Base-by-base conservation (phyloP, 139 green algal genomes). In the Desmodesmus armatus region DNA sequence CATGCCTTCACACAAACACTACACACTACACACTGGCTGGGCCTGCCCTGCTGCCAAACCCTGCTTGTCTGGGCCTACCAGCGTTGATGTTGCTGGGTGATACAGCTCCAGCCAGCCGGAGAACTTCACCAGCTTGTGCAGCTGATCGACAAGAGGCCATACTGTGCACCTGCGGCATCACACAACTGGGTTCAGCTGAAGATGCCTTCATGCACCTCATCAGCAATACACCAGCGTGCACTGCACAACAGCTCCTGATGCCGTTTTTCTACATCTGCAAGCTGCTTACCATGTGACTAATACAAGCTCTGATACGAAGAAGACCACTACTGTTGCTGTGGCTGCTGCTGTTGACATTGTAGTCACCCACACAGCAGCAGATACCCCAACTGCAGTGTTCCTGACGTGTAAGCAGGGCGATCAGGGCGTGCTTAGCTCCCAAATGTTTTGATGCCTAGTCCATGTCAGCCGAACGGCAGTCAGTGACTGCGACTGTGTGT, bases 81-180 rank as follows among this genome's bases (percentile, higher is more conserved):
- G 72, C 37, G 92, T 94, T n/a, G 82, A 90, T 35, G 89, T 62
- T 0, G 75, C 51, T 5, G 92, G 15, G n/a, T 60, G 85, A 53
- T 91, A 93, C 2, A 86, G 62, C 47, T 84, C 21, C 39, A 80
- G 21, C 83, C 85, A 90, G 19, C 74, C 78, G 17, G 25, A 17
- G 5, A 80, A 75, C 21, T 43, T 82, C 2, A 21, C 3, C 3
- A 91, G 73, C 60, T 69, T 9, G 23, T 39, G 25, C 33, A 88
- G 47, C 47, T 90, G 35, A 13, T 41, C 25, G 0, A 72, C 77
- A 27, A 93, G 81, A 6, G 88, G 88, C 90, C 88, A 91, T 23
- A 93, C 43, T 1, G 90, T 75, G 55, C 86, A 85, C 53, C 49
- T 80, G 77, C 27, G 29, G n/a, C 15, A 44, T 69, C 25, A 69